Conservation (phyloP, 345 rosid species). For the Sonneratia caseolaris region DNA sequence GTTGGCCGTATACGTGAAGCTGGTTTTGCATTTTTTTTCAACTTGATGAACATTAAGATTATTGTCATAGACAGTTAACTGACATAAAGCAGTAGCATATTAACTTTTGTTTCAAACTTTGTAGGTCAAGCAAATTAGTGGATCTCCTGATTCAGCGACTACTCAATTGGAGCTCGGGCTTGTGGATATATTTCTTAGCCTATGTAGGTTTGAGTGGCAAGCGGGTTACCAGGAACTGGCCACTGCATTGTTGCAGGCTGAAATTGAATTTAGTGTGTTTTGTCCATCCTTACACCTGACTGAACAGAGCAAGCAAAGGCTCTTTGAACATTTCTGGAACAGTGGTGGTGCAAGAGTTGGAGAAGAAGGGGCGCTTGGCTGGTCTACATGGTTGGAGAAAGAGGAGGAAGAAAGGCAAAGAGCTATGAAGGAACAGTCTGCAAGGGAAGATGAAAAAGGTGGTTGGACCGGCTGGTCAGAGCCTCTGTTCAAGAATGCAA, state of each 20-base stretch:
- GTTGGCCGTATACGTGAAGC: not conserved
- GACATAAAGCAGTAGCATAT: not conserved
- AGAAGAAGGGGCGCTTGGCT: slow-evolving; percentile 89
- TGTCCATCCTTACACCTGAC: slow-evolving; percentile 62
- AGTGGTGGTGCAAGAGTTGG: slow-evolving; percentile 81
- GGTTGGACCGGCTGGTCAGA: slow-evolving; percentile 99
- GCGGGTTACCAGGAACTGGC: slow-evolving; percentile 85
- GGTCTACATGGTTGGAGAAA: slow-evolving; percentile 87
- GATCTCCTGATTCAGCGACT: slow-evolving; percentile 34
- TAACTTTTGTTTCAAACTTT: slow-evolving; percentile 3
- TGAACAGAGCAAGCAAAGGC: slow-evolving; percentile 70
- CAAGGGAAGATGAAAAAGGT: slow-evolving; percentile 51
- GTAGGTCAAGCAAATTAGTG: slow-evolving; percentile 50
- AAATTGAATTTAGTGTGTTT: slow-evolving; percentile 80
- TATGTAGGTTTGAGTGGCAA: slow-evolving; percentile 96
- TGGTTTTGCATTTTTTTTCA: not conserved
- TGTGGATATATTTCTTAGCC: slow-evolving; percentile 78
- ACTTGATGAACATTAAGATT: not conserved
- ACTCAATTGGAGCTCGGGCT: slow-evolving; percentile 67
- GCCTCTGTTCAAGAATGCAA: slow-evolving; percentile 37
- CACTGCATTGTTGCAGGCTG: slow-evolving; percentile 86
- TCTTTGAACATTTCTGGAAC: slow-evolving; percentile 94
- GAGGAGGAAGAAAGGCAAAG: slow-evolving; percentile 88
- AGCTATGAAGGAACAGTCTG: slow-evolving; percentile 47
- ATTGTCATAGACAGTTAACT: no score